phyloP scores from a whole-genome alignment of 2,329 filamentous ascomycete species.

The Zymoseptoria crescenta region DNA sequence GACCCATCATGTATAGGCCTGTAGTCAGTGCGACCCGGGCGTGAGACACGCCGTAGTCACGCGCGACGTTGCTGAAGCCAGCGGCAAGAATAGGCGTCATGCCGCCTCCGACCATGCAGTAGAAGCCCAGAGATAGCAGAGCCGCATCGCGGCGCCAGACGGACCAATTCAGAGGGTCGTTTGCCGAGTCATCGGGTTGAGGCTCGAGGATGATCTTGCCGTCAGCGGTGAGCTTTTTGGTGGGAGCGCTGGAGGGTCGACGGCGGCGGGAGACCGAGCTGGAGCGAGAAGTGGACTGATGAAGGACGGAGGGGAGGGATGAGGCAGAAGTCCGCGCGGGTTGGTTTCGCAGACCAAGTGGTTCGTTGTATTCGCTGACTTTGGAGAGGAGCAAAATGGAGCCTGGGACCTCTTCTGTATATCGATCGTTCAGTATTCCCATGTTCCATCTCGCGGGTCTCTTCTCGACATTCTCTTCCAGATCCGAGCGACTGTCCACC shows the following conservation, averaged over 20 bases:
- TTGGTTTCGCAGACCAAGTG: conserved; percentile 54
- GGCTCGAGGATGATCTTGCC: conserved; percentile 82
- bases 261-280: conserved; percentile 11
- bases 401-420: conserved; percentile 78
- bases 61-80: conserved; percentile 74
- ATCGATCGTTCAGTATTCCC: conserved; percentile 73
- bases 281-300: conserved; percentile 23
- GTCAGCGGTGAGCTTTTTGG: conserved; percentile 70
- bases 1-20: conserved; percentile 86
- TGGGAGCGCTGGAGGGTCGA: conserved; percentile 16
- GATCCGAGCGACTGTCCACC: neutral
- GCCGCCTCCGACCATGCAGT: conserved; percentile 87
- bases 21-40: conserved; percentile 77
- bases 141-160: conserved; percentile 71
- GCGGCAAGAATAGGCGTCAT: conserved; percentile 87
- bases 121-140: conserved; percentile 75
- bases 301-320: conserved; percentile 35
- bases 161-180: conserved; percentile 92
- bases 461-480: conserved; percentile 8
- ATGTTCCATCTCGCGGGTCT: conserved; percentile 46
- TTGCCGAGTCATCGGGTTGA: conserved; percentile 81
- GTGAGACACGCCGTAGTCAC: conserved; percentile 57
- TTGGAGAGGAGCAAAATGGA: conserved; percentile 54
- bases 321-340: conserved; percentile 52
- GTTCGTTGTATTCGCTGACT: conserved; percentile 52